A percentile compares a stretch with the other conserved stretches of the same genome.
phyloP scores from a whole-genome alignment of 2,329 filamentous ascomycete genomes.

The Chaetomium sp. region DNA sequence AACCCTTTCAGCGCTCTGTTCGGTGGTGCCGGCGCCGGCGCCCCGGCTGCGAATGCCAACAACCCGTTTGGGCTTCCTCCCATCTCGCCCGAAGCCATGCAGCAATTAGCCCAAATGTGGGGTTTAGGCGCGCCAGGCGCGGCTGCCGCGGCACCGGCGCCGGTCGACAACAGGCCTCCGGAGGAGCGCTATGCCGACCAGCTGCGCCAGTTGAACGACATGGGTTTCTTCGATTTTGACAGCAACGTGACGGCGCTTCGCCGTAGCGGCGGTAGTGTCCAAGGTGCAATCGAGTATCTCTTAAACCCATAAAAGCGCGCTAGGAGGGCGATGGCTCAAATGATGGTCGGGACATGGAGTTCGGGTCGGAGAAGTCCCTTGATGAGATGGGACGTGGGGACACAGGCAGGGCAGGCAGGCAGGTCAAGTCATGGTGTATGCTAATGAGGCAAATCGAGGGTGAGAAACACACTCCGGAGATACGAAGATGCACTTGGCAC shows the following conservation, averaged over 20 bases:
- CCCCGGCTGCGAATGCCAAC: slow-evolving; percentile 39
- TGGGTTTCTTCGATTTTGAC: slow-evolving; percentile 98
- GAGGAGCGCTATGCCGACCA: slow-evolving; percentile 93
- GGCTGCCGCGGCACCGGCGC: slow-evolving; percentile 60
- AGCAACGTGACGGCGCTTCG: slow-evolving; percentile 85
- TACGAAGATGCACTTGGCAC: neutral
- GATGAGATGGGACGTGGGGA: neutral
- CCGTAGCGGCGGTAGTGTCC: slow-evolving; percentile 88
- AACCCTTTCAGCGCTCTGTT: slow-evolving; percentile 38
- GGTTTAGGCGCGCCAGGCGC: slow-evolving; percentile 38
- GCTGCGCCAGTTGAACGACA: slow-evolving; percentile 91
- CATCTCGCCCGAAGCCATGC: slow-evolving; percentile 58
- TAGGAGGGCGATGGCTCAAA: no score
- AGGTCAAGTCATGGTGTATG: slow-evolving; percentile 9
- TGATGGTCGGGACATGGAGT: neutral
- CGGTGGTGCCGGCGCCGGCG: slow-evolving; percentile 25
- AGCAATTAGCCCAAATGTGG: slow-evolving; percentile 57
- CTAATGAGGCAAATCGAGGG: slow-evolving; percentile 3
- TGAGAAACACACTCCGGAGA: neutral
- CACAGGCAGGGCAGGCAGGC: neutral
- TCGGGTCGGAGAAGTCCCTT: neutral
- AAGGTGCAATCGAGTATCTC: slow-evolving; percentile 83
- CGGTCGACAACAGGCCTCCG: slow-evolving; percentile 81
- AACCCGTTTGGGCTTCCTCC: slow-evolving; percentile 47
- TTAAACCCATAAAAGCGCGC: slow-evolving; percentile 39